phyloP scores from a whole-genome alignment of 2,329 filamentous ascomycete genomes.

The Falciphora oryzae region DNA sequence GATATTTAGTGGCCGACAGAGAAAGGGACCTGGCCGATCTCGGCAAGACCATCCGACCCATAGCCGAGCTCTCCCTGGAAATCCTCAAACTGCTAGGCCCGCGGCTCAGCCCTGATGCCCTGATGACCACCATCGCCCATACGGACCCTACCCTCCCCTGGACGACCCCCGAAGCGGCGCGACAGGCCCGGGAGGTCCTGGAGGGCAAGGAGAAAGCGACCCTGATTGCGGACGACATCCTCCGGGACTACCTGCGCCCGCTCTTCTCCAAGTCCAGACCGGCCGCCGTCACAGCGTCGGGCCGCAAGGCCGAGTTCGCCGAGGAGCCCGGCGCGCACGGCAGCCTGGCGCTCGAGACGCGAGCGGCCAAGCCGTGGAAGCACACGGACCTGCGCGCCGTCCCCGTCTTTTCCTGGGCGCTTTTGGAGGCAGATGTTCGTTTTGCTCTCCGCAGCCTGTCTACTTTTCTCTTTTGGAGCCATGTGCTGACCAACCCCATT shows the following conservation, averaged over 20 bases:
- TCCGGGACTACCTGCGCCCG: constrained; percentile 59
- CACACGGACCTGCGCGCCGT: constrained; percentile 44
- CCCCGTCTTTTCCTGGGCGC: constrained; percentile 56
- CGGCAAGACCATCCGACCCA: constrained; percentile 9
- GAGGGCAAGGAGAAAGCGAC: constrained; percentile 13
- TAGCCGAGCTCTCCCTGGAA: constrained; percentile 16
- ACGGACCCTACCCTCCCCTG: constrained; percentile 21
- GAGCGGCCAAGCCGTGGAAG: constrained; percentile 55
- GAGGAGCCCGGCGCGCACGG: constrained; percentile 30
- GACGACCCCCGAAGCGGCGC: constrained; percentile 25
- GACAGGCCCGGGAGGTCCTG: constrained; percentile 27
- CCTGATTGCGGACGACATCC: constrained; percentile 50
- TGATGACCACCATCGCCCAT: constrained; percentile 30
- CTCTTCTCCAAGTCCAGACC: constrained; percentile 57
- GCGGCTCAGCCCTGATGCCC: constrained; percentile 17
- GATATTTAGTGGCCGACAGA: not conserved
- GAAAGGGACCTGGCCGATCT: constrained; percentile 1
- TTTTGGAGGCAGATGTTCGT: constrained; percentile 45
- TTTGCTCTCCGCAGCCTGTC: not conserved
- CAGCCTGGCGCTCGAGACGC: constrained; percentile 31
- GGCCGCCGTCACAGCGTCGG: constrained; percentile 47
- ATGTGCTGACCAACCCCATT: not conserved
- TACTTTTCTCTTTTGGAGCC: not conserved
- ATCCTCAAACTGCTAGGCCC: constrained; percentile 13
- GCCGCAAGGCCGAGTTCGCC: constrained; percentile 46